Evolutionary conservation across 768 basidiomycete genomes (phyloP).

Genomic region (Collybia sordida): DNA sequence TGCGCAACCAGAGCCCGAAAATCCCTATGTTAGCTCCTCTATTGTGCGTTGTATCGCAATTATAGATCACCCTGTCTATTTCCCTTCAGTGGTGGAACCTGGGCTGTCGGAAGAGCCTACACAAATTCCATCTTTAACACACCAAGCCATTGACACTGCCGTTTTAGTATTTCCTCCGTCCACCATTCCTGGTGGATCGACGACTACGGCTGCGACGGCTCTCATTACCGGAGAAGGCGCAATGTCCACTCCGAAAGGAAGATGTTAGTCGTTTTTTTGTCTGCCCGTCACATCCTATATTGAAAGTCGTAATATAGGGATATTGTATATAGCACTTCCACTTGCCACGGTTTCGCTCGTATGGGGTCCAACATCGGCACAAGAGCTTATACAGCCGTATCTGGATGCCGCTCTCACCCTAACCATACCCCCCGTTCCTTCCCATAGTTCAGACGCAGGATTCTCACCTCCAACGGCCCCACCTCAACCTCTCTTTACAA

Average conservation of each 20-base stretch:
- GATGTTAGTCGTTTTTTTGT: slow-evolving; percentile 50
- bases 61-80: slow-evolving; percentile 31
- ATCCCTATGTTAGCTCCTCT: background rate
- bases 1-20: background rate
- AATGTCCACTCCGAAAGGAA: slow-evolving; percentile 70
- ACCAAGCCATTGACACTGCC: slow-evolving; percentile 52
- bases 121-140: slow-evolving; percentile 6
- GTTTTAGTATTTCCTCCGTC: slow-evolving; percentile 77
- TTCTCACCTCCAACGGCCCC: slow-evolving; percentile 16
- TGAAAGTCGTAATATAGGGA: slow-evolving; percentile 38
- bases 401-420: slow-evolving; percentile 46
- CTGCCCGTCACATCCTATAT: background rate
- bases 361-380: slow-evolving; percentile 24
- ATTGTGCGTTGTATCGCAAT: slow-evolving; percentile 36
- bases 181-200: slow-evolving; percentile 49
- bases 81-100: slow-evolving; percentile 20
- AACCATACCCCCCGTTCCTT: background rate
- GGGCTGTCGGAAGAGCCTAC: slow-evolving; percentile 21
- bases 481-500: slow-evolving; percentile 45
- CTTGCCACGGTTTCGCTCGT: slow-evolving; percentile 19
- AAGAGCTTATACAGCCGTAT: slow-evolving; percentile 55
- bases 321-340: slow-evolving; percentile 60
- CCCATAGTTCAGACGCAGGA: background rate
- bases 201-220: slow-evolving; percentile 53
- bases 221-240: slow-evolving; percentile 73